A percentile compares a stretch with the other conserved stretches of the same genome.
These are phyloP conservation scores for Quercus variabilis DNA, from an alignment of 306 rosid species.

Conservation along the genomic window DNA sequence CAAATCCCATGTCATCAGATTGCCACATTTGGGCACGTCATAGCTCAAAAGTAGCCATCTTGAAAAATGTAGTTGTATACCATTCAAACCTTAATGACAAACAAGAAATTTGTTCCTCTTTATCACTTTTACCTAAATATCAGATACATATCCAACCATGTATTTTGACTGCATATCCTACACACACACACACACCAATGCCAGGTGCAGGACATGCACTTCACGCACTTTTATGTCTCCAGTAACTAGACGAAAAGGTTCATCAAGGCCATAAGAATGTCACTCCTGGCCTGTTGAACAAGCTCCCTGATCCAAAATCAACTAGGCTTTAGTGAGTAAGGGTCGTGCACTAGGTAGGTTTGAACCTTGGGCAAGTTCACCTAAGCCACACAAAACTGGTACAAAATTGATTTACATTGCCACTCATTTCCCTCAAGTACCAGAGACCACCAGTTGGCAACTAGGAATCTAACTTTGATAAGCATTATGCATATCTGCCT, in stretches of 20 bases:
- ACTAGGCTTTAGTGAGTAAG: too few species aligned
- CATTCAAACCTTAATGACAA: neutral
- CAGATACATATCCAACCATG: neutral
- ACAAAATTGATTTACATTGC: neutral
- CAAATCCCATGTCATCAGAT: neutral
- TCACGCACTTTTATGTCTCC: neutral
- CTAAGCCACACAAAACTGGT: neutral
- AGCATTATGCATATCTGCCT: neutral
- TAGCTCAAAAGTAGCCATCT: neutral
- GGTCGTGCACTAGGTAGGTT: too few species aligned
- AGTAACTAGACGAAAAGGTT: neutral
- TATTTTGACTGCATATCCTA: neutral
- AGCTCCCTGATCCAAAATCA: neutral
- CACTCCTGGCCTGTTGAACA: neutral
- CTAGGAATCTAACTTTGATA: neutral
- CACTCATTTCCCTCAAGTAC: neutral
- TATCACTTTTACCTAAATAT: too few species aligned
- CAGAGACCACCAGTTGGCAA: neutral
- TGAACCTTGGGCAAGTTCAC: neutral
- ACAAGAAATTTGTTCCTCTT: too few species aligned
- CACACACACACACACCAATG: neutral
- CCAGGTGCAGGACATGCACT: neutral
- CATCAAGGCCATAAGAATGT: neutral
- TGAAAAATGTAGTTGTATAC: neutral
- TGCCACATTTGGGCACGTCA: neutral